These are phyloP conservation scores for Erodium trifolium DNA, from an alignment of 441 rosid genomes.

Conservation along the genomic window DNA sequence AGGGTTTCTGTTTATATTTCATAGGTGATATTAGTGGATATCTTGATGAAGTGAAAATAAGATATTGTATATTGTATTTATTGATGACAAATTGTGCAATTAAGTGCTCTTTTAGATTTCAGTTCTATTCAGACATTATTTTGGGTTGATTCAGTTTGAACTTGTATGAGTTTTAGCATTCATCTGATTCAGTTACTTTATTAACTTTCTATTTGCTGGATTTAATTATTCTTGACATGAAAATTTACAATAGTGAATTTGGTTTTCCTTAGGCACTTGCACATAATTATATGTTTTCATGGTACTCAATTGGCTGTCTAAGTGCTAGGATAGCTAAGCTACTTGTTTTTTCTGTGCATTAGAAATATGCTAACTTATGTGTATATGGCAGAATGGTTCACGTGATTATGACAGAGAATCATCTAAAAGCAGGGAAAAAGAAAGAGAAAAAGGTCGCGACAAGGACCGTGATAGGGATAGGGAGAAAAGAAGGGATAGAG, in stretches of 20 bases:
- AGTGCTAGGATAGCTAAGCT: neutral
- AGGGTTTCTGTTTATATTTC: neutral
- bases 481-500: conserved; percentile 16
- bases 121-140: neutral
- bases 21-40: neutral
- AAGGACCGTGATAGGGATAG: conserved; percentile 31
- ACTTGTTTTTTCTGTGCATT: neutral
- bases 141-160: too few relatives aligned
- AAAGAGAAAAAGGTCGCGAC: conserved; percentile 41
- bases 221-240: too few relatives aligned
- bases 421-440: conserved; percentile 58
- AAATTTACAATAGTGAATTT: too few relatives aligned
- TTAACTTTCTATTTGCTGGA: too few relatives aligned
- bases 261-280: too few relatives aligned
- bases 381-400: conserved; percentile 11
- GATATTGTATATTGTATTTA: neutral
- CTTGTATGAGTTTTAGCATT: too few relatives aligned
- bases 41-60: neutral
- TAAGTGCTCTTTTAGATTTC: neutral
- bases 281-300: neutral
- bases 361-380: conserved; percentile 22
- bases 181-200: too few relatives aligned
- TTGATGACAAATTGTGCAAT: neutral
- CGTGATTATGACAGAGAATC: conserved; percentile 21
- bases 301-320: neutral